A percentile compares a stretch with the other conserved stretches of the same genome.
These are phyloP conservation scores for Lyophyllum atratum DNA, from an alignment of 768 basidiomycete species.

Conservation along the genomic window DNA sequence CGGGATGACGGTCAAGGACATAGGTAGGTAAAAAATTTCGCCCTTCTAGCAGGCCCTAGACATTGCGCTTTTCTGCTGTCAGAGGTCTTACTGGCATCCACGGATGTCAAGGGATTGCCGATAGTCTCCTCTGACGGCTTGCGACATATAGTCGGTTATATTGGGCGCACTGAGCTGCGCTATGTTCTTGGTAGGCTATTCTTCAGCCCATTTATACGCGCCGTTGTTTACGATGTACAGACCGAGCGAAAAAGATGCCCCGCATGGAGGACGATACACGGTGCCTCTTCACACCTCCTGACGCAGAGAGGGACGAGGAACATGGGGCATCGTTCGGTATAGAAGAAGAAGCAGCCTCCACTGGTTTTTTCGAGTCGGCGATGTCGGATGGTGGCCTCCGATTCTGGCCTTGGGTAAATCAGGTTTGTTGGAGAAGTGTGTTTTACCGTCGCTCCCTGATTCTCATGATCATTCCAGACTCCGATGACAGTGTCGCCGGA, in stretches of 20 bases:
- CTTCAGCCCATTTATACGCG: not conserved
- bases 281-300: slow-evolving; percentile 68
- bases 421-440: slow-evolving; percentile 50
- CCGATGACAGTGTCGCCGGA: slow-evolving; percentile 92
- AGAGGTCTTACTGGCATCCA: slow-evolving; percentile 75
- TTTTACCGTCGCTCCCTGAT: not conserved
- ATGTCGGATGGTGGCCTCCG: slow-evolving; percentile 59
- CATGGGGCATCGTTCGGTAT: slow-evolving; percentile 55
- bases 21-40: slow-evolving; percentile 69
- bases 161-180: slow-evolving; percentile 81
- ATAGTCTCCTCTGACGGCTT: slow-evolving; percentile 68
- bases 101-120: slow-evolving; percentile 89
- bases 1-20: slow-evolving; percentile 74
- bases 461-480: slow-evolving; percentile 53
- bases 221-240: slow-evolving; percentile 36
- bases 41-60: not conserved
- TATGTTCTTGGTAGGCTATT: slow-evolving; percentile 74
- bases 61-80: not conserved
- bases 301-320: slow-evolving; percentile 54
- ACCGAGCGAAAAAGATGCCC: slow-evolving; percentile 67
- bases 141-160: slow-evolving; percentile 78
- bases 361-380: slow-evolving; percentile 60
- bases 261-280: slow-evolving; percentile 63
- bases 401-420: slow-evolving; percentile 93
- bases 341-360: slow-evolving; percentile 69